Evolutionary conservation across 805 yeast genomes (phyloP).

Genomic region (Starmera caribaea): DNA sequence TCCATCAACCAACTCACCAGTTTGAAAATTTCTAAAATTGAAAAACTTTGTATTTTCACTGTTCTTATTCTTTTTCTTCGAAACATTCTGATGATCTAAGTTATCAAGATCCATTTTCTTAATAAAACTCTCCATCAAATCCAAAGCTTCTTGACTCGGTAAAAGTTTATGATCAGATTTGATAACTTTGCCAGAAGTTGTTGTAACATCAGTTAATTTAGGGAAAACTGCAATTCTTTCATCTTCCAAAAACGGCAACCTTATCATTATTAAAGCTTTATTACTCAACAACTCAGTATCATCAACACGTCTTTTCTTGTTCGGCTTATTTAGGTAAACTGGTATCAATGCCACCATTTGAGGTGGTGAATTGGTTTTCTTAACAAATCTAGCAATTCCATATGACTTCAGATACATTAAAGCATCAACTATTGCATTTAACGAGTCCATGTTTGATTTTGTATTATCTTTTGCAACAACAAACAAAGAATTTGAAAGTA

Average conservation of each 20-base stretch:
- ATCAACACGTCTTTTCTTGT: slow-evolving; percentile 14
- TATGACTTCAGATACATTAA: slow-evolving; percentile 36
- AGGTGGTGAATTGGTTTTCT: slow-evolving; percentile 36
- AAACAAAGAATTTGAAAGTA: slow-evolving; percentile 48
- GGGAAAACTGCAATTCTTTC: slow-evolving; percentile 50
- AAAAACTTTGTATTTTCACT: too few species aligned
- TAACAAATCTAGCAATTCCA: slow-evolving; percentile 59
- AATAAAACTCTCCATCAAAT: slow-evolving; percentile 34
- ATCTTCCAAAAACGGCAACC: slow-evolving; percentile 71
- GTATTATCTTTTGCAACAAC: slow-evolving; percentile 34
- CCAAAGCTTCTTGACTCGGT: slow-evolving; percentile 30
- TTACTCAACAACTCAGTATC: slow-evolving; percentile 12
- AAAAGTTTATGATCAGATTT: slow-evolving; percentile 16
- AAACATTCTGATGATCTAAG: slow-evolving; percentile 1
- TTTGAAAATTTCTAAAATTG: too few species aligned
- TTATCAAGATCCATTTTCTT: slow-evolving; percentile 33
- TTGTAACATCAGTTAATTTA: slow-evolving; percentile 24
- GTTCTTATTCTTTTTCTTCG: too few species aligned
- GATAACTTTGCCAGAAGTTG: slow-evolving; percentile 20
- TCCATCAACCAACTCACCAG: too few species aligned
- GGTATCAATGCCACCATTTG: slow-evolving; percentile 51
- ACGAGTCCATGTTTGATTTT: slow-evolving; percentile 28
- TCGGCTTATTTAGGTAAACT: slow-evolving; percentile 16
- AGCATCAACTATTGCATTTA: slow-evolving; percentile 42
- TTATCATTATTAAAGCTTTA: slow-evolving; percentile 38